Base-by-base conservation (phyloP, 2,329 filamentous ascomycete genomes). In the Ophiocordyceps camponoti-leonardi region DNA sequence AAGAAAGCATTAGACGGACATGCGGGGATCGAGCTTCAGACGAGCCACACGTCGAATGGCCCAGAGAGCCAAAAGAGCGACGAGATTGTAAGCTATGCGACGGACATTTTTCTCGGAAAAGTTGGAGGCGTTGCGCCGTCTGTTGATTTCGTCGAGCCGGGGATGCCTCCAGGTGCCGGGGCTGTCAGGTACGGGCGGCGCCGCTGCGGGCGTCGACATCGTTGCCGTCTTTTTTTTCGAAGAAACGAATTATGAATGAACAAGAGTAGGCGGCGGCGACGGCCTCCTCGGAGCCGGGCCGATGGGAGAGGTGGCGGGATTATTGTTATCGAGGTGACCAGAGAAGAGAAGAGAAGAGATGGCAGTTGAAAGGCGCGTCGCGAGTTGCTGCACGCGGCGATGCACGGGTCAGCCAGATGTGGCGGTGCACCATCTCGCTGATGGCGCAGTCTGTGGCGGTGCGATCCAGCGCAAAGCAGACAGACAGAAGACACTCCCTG, bases 101-200 rank as follows among this genome's bases (percentile, higher is more conserved):
- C 71, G 74, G 43, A 92, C 65, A 52, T 94, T 90, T 58, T 75
- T 76, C 53, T 88, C 79, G 46, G 80, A 78, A 60, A 96, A 94
- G 43, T 73, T 83, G 14, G 79, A 78, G 19, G 80, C 81, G 60
- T 85, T 81, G 58, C 87, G 84, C 44, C 92, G 79, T 50, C 75
- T 75, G 16, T 83, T 79, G 58, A 98, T 93, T 64, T 96, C 90
- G 56, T 86, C 75, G 51, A 95, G 73, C 50, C 82, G 79, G 31
- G 92, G 92, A 61, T 98, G 92, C 57, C 80, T 77, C 90, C 92
- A 98, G 58, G 81, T 86, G 46, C 90, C 88, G 7, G 85, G 75
- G 54, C 73, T 77, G 45, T 77, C 74, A 26, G 62, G 57, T 20
- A 56, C 50, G 1, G 62, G 51, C 18, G 60, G 47, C 41, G 62